Evolutionary conservation across 2,329 filamentous ascomycete species (phyloP), one percentile per base, ranked within the genome.

Genomic region (Calycina marina): DNA sequence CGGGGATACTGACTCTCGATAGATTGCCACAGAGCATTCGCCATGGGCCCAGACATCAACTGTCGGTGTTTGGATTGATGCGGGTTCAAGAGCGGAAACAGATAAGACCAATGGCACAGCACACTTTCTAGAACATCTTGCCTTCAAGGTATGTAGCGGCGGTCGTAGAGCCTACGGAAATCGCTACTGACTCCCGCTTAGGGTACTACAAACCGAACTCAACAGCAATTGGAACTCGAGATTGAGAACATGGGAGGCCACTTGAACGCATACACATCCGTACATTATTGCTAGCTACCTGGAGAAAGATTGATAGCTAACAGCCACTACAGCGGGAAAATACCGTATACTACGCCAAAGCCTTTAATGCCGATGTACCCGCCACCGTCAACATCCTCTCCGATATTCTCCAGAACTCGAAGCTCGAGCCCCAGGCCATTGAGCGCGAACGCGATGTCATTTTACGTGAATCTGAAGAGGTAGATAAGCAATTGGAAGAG

Each of bases 221-320:
- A 98, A 64, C 81, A 92, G 59, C 90, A 98, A 67, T 71, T 98
- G 58, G 90, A 98, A 69, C 77, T 98, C 45, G 90, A 98, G 69
- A 96, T 98, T 56, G 90, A 98, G 72, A 98, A 98, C 68, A 94
- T 98, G 83, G 90, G 90, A 59, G 90, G 84, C 45, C 90, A 98
- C 67, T 72, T 98, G 52, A 98, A 98, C 64, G 90, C 90, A 59
- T 98, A 98, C 70, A 98, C 90, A 53, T 96, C 88, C 68, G 86
- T 94, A 76, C 55, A 79, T 50, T 38, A 62, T 49, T 51, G 37
- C 28, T n/a, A n/a, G 15, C 16, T 34, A 29, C 30, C 35, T 37
- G 36, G 36, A 20, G 15, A 32, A 14, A 20, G 24, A 34, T 22
- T 17, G 22, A 22, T 33, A 35, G 28, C 46, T 50, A 37, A 50